phyloP scores from a whole-genome alignment of 352 stramenopile species.

The Elongisporangium prolatum region DNA sequence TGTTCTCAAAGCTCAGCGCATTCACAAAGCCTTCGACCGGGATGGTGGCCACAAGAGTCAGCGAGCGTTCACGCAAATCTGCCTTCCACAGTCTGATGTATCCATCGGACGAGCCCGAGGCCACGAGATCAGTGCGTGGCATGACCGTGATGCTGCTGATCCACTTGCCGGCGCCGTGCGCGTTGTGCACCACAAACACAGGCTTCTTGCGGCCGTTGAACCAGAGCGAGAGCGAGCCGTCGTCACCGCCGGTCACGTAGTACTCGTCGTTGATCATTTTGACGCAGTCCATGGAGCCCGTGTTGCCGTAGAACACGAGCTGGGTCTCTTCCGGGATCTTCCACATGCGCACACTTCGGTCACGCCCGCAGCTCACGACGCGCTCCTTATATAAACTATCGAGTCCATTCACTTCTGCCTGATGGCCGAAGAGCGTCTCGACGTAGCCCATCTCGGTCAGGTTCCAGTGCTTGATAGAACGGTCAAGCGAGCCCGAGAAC shows the following conservation, averaged over 20 bases:
- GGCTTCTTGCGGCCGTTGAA: conserved; percentile 93
- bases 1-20: conserved; percentile 62
- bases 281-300: conserved; percentile 89
- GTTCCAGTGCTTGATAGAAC: conserved; percentile 94
- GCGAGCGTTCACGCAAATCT: conserved; percentile 62
- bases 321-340: conserved; percentile 95
- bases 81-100: conserved; percentile 89
- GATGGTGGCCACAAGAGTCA: conserved; percentile 68
- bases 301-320: conserved; percentile 91
- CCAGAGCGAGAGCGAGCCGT: conserved; percentile 90
- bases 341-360: conserved; percentile 92
- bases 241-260: conserved; percentile 90
- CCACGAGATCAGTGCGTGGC: conserved; percentile 88
- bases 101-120: conserved; percentile 89
- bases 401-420: conserved; percentile 87
- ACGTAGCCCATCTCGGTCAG: conserved; percentile 94
- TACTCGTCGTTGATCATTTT: conserved; percentile 91
- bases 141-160: conserved; percentile 88
- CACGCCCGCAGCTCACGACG: conserved; percentile 86
- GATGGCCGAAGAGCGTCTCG: conserved; percentile 93
- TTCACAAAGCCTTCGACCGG: conserved; percentile 74
- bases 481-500: conserved; percentile 91
- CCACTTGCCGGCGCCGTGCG: conserved; percentile 88
- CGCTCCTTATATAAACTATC: conserved; percentile 90
- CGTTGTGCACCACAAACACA: conserved; percentile 68